Conservation (phyloP, 805 yeast species). For the Priceomyces melissophilus region DNA sequence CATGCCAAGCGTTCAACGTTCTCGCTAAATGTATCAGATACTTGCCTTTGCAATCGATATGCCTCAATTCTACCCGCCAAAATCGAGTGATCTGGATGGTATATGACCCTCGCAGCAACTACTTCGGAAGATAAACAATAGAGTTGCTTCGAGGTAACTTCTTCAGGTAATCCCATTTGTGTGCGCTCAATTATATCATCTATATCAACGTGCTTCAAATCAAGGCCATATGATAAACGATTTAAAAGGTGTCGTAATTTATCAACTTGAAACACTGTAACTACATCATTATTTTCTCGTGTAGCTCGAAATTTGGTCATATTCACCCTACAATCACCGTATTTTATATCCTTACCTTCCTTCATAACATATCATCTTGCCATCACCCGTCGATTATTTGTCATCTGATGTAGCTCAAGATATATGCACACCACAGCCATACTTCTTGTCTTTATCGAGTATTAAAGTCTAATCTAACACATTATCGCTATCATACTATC, state of each 20-base stretch:
- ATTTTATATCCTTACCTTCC: not conserved
- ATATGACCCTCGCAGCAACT: slow-evolving; percentile 28
- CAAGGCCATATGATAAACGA: slow-evolving; percentile 12
- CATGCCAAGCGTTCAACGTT: slow-evolving; percentile 17
- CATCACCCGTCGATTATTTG: not conserved
- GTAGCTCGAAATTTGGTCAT: not conserved
- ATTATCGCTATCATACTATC: too few relatives aligned
- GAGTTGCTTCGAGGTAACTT: slow-evolving; percentile 16
- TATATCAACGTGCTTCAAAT: slow-evolving; percentile 10
- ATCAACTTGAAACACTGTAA: not conserved
- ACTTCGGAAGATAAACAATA: slow-evolving; percentile 30
- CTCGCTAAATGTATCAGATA: slow-evolving; percentile 20
- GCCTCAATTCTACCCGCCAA: slow-evolving; percentile 39
- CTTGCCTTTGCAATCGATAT: slow-evolving; percentile 19
- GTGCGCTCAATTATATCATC: slow-evolving; percentile 15
- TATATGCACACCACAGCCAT: not conserved
- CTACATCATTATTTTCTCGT: not conserved
- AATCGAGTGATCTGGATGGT: slow-evolving; percentile 33
- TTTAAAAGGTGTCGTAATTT: slow-evolving; percentile 10
- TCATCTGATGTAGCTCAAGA: slow-evolving; percentile 8
- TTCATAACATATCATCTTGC: not conserved
- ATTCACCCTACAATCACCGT: not conserved
- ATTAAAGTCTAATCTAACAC: too few relatives aligned
- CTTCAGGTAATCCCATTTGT: slow-evolving; percentile 17
- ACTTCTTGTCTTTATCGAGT: not conserved